Percentiles rank a stretch among this genome's conserved stretches.
Conservation (phyloP, 2,329 filamentous ascomycete species). For the Elsinoe fawcettii region DNA sequence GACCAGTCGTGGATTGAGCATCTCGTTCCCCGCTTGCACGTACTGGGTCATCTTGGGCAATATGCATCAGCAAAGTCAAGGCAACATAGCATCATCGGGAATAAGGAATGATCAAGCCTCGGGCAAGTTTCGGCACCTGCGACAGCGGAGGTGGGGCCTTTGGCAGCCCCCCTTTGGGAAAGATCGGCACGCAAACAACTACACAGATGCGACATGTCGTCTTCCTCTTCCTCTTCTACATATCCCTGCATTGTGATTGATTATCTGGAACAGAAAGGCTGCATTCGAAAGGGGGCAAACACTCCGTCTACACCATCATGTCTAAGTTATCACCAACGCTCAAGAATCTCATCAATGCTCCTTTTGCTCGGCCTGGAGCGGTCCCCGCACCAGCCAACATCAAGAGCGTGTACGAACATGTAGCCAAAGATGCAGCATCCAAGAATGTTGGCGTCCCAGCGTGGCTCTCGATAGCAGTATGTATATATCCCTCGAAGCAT, state of each 20-base stretch:
- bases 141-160: background rate
- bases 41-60: no score
- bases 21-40: no score
- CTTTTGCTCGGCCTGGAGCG: conserved; percentile 58
- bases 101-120: background rate
- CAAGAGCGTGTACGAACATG: conserved; percentile 53
- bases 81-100: background rate
- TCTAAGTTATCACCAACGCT: conserved; percentile 64
- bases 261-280: no score
- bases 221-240: no score
- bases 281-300: background rate
- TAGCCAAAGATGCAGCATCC: conserved; percentile 55
- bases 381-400: conserved; percentile 58
- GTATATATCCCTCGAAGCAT: conserved; percentile 18
- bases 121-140: background rate
- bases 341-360: conserved; percentile 66
- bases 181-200: background rate
- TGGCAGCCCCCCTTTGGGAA: background rate
- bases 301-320: conserved; percentile 41
- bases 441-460: conserved; percentile 55
- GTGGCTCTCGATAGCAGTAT: conserved; percentile 60
- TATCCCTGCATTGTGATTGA: no score
- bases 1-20: no score
- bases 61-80: background rate
- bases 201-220: background rate